Evolutionary conservation across 192 early-diverging fungal species (phyloP).

Genomic region (Kickxella alabastrina): DNA sequence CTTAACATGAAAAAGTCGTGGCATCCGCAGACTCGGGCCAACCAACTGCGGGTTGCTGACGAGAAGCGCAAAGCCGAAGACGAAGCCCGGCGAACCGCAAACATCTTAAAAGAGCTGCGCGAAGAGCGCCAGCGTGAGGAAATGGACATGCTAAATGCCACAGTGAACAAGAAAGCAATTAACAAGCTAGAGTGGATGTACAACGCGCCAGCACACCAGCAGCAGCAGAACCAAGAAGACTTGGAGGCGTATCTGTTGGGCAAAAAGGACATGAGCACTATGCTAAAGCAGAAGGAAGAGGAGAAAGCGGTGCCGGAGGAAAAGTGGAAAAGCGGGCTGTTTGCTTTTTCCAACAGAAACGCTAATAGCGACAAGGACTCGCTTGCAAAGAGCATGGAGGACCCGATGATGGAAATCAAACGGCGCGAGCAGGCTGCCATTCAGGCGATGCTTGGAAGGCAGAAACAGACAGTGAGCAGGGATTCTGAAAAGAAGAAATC

Average conservation of each 20-base stretch:
- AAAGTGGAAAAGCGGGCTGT: slow-evolving; percentile 41
- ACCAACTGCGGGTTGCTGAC: slow-evolving; percentile 60
- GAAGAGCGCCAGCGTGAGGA: slow-evolving; percentile 89
- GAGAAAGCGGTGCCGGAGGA: slow-evolving; percentile 6
- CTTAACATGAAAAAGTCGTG: slow-evolving; percentile 95
- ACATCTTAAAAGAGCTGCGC: slow-evolving; percentile 85
- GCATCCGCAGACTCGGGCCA: slow-evolving; percentile 90
- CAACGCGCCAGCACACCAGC: slow-evolving; percentile 50
- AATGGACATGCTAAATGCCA: slow-evolving; percentile 72
- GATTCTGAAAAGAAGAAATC: slow-evolving; percentile 28
- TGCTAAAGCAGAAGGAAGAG: slow-evolving; percentile 48
- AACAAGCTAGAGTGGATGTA: slow-evolving; percentile 98
- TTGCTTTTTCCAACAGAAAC: slow-evolving; percentile 55
- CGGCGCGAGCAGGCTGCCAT: slow-evolving; percentile 77
- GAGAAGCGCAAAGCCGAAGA: slow-evolving; percentile 79
- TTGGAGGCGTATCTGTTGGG: slow-evolving; percentile 90
- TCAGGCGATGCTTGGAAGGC: slow-evolving; percentile 71
- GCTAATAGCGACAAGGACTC: slow-evolving; percentile 81
- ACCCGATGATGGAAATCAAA: slow-evolving; percentile 88
- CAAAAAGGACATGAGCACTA: slow-evolving; percentile 72
- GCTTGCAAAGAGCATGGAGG: slow-evolving; percentile 82
- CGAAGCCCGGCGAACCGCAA: slow-evolving; percentile 82
- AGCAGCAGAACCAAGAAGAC: slow-evolving; percentile 62
- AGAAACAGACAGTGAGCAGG: slow-evolving; percentile 55
- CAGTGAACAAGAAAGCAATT: slow-evolving; percentile 59